Base-by-base conservation (phyloP, 768 basidiomycete species). In the Boletus pseudopeckii region DNA sequence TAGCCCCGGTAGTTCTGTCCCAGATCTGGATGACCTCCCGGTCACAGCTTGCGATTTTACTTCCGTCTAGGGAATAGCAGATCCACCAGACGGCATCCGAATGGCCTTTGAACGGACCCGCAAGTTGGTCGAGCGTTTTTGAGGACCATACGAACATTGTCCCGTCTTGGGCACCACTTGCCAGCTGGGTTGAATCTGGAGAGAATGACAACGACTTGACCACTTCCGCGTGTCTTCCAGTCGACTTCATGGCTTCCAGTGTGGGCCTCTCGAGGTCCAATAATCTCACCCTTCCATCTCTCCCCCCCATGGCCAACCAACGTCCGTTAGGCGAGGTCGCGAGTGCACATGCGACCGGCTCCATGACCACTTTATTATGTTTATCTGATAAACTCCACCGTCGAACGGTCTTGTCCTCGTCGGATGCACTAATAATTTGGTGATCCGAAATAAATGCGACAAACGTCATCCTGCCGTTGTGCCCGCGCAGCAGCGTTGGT, bases 31-130 rank as follows among this genome's bases (percentile, higher is more conserved):
- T 48, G 5, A 24, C n/a, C 22, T 53, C 56, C 6, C 59, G 42
- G 34, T 65, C 64, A 28, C 64, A 61, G 34, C 55, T 61, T 32
- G 64, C 64, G 7, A 65, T 33, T 32, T 43, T 58, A 18, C 13
- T 45, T 30, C 58, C 64, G n/a, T 61, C 47, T 0, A 62, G 64
- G 5, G 64, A 65, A 42, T 56, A 61, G 26, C 53, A 51, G 8
- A 65, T 20, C 18, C 51, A 61, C 59, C 57, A 61, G n/a, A 65
- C 54, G 4, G 47, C 0, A 18, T 60, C 61, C 7, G 0, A 40
- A 42, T 66, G 53, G 1, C 55, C 54, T 18, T 45, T 15, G 7
- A 57, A 44, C 7, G 56, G 61, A 22, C 42, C 56, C 6, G 52
- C 51, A 4, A 56, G 11, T 24, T 22, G 42, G 28, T 48, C 15